These are phyloP conservation scores for Tylopilus cervinicoccineus DNA, from an alignment of 768 basidiomycete species.

Conservation along the genomic window DNA sequence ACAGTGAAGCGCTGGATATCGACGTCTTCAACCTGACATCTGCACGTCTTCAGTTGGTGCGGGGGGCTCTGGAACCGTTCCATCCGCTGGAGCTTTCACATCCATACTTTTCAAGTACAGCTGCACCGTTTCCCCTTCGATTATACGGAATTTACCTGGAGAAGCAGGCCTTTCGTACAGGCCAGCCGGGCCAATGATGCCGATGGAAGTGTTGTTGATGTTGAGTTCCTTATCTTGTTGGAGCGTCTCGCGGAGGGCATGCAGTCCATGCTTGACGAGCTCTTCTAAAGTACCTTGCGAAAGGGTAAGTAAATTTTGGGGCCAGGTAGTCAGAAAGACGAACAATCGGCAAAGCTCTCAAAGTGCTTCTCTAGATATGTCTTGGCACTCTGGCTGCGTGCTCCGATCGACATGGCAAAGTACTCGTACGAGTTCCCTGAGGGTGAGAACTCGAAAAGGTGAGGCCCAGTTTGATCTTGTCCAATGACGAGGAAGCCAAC, in stretches of 20 bases:
- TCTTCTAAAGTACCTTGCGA: slow-evolving; percentile 74
- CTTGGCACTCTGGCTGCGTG: slow-evolving; percentile 96
- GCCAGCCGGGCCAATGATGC: slow-evolving; percentile 78
- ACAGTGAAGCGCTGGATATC: slow-evolving; percentile 15
- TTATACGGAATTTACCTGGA: slow-evolving; percentile 72
- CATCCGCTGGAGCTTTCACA: slow-evolving; percentile 53
- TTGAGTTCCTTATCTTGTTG: slow-evolving; percentile 98
- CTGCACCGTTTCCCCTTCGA: slow-evolving; percentile 78
- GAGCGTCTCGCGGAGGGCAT: slow-evolving; percentile 92
- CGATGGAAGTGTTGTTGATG: slow-evolving; percentile 90
- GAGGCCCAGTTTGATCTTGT: slow-evolving; percentile 93
- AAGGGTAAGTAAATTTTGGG: neutral
- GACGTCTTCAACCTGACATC: slow-evolving; percentile 61
- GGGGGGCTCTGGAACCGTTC: slow-evolving; percentile 36
- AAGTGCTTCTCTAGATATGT: slow-evolving; percentile 97
- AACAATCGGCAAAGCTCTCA: slow-evolving; percentile 82
- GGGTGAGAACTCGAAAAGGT: slow-evolving; percentile 97
- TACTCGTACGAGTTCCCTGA: slow-evolving; percentile 98
- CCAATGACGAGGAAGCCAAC: slow-evolving; percentile 98
- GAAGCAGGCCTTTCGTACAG: slow-evolving; percentile 50
- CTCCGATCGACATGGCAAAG: slow-evolving; percentile 97
- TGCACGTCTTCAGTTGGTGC: slow-evolving; percentile 68
- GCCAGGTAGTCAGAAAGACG: slow-evolving; percentile 25
- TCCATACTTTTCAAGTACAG: slow-evolving; percentile 77
- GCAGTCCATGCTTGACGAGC: slow-evolving; percentile 88